Evolutionary conservation across 164 flowering plant genomes (phyloP).

Genomic region (Aristolochia californica): DNA sequence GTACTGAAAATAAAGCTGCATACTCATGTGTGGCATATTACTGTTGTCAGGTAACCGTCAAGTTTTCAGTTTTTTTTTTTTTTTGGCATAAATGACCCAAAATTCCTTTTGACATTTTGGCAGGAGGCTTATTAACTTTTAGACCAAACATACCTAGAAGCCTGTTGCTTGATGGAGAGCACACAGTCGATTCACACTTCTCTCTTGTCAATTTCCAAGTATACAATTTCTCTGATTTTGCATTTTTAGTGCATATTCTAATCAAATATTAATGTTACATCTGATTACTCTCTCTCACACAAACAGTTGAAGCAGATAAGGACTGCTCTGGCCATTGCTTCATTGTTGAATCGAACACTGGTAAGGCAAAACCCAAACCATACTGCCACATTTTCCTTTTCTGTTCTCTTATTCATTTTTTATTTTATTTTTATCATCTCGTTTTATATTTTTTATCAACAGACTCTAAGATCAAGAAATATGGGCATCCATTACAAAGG

Average conservation of each 20-base stretch:
- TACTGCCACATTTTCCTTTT: not conserved
- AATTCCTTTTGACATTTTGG: constrained; percentile 8
- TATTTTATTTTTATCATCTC: no score
- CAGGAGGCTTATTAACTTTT: constrained; percentile 95
- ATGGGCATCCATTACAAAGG: no score
- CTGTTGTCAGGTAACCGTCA: no score
- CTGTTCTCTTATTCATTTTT: no score
- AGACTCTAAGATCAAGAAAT: no score
- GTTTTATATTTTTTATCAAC: no score
- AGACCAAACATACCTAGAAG: constrained; percentile 83
- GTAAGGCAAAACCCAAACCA: constrained; percentile 31
- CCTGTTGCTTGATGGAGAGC: constrained; percentile 74
- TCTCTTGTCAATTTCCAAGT: constrained; percentile 81
- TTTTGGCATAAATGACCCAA: not conserved
- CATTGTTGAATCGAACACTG: constrained; percentile 76
- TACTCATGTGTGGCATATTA: no score
- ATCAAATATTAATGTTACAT: not conserved
- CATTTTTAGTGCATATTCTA: not conserved
- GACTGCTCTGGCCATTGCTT: constrained; percentile 86
- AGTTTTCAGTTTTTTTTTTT: not conserved
- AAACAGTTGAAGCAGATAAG: constrained; percentile 89
- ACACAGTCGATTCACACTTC: constrained; percentile 74
- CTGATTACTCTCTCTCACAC: constrained; percentile 5
- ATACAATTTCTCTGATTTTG: constrained; percentile 13
- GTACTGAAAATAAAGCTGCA: no score